These are phyloP conservation scores for Cyclotella cryptica DNA, from an alignment of 108 stramenopile genomes.

Conservation along the genomic window DNA sequence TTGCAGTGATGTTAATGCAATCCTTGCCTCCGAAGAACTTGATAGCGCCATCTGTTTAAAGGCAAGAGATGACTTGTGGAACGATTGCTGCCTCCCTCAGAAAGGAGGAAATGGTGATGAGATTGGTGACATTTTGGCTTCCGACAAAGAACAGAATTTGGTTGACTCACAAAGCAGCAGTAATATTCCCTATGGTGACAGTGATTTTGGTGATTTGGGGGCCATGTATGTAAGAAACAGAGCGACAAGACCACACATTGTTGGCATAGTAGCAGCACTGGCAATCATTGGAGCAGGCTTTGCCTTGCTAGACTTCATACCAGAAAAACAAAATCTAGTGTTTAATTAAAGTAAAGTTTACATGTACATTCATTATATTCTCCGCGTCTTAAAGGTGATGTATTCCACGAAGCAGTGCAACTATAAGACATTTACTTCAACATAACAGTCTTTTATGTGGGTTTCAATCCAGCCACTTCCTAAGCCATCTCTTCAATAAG, in stretches of 20 bases:
- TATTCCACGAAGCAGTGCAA: no score
- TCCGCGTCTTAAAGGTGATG: no score
- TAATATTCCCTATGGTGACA: background rate
- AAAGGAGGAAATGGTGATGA: conserved; percentile 36
- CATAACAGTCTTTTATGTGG: no score
- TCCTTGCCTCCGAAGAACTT: conserved; percentile 46
- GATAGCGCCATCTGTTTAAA: conserved; percentile 40
- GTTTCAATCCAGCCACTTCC: no score
- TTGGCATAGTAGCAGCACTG: background rate
- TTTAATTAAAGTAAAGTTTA: no score
- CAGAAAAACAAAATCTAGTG: no score
- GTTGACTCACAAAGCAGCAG: background rate
- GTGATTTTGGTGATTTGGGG: conserved; percentile 4
- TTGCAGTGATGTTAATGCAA: conserved; percentile 55
- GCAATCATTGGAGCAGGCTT: background rate
- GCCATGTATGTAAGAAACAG: background rate
- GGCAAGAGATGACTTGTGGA: conserved; percentile 47
- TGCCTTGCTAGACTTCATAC: no score
- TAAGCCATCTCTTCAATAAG: no score
- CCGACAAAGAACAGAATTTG: conserved; percentile 16
- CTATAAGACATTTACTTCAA: no score
- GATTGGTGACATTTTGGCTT: conserved; percentile 33
- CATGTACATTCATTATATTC: no score
- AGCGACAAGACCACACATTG: background rate
- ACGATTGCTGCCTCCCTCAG: conserved; percentile 49